phyloP scores from a whole-genome alignment of 2,329 filamentous ascomycete genomes.

The Chalara sp. region DNA sequence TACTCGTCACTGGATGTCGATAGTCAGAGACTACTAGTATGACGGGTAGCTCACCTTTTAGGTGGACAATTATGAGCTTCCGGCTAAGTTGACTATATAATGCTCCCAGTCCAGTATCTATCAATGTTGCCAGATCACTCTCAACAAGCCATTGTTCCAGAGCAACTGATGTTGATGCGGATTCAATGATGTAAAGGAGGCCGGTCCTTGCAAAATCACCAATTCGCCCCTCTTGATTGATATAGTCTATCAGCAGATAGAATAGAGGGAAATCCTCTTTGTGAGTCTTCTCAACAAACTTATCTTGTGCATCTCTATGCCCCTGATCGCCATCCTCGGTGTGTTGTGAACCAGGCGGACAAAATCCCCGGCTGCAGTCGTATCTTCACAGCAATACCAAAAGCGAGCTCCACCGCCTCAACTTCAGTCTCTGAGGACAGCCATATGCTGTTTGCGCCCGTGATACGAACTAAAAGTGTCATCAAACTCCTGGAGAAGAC shows the following conservation, averaged over 20 bases:
- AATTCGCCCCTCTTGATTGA: conserved; percentile 89
- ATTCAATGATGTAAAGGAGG: conserved; percentile 90
- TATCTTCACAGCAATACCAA: conserved; percentile 96
- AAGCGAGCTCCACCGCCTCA: conserved; percentile 84
- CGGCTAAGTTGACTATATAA: conserved; percentile 60
- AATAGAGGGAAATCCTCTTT: conserved; percentile 93
- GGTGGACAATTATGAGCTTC: conserved; percentile 75
- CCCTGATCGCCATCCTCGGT: conserved; percentile 27
- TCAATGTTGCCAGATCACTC: conserved; percentile 90
- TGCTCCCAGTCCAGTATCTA: conserved; percentile 93
- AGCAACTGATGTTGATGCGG: conserved; percentile 72
- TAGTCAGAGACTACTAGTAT: conserved; percentile 89
- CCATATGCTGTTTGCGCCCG: conserved; percentile 65
- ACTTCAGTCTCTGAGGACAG: conserved; percentile 76
- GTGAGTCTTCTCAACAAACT: conserved; percentile 78
- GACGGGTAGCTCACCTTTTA: conserved; percentile 68
- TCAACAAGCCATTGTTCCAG: conserved; percentile 96
- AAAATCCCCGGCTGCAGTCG: conserved; percentile 80
- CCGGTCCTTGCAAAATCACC: conserved; percentile 96
- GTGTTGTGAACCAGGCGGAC: conserved; percentile 81
- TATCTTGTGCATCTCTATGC: conserved; percentile 45
- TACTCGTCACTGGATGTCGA: conserved; percentile 59
- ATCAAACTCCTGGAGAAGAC: conserved; percentile 83
- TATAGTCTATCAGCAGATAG: conserved; percentile 92
- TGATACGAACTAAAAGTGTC: conserved; percentile 74